Evolutionary conservation across 352 stramenopile species (phyloP), one percentile per base, ranked within the genome.

Genomic region (Elongisporangium anandrum): DNA sequence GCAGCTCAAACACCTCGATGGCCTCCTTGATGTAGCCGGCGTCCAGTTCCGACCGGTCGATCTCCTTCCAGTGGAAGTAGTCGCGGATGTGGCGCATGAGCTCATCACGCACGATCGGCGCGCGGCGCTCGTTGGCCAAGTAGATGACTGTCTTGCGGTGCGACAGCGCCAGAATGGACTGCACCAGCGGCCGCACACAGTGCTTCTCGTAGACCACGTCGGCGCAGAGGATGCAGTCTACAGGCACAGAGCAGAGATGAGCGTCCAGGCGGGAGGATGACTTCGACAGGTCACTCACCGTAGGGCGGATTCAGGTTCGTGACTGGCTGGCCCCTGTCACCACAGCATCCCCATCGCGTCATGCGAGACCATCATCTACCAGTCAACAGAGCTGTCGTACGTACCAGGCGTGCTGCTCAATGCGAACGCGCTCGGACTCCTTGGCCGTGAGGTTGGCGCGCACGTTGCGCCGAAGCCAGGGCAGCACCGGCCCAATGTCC

Each of bases 171-270:
- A 94, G 57, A 52, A 94, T 73, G 23, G 81, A 92, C 70, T 94
- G 80, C 63, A 94, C 73, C 21, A 94, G 54, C 26, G 85, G 85
- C 29, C 80, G 77, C 52, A 94, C 80, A 24, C 74, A 86, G 16
- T 77, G 74, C 50, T 89, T 91, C 60, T 94, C 85, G 63, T 92
- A 94, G 53, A 94, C 68, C 24, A 92, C 81, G 60, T 94, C 85
- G 0, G 85, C 85, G 64, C 81, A 91, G 58, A 94, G 59, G 53
- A 94, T 82, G 48, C 80, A 89, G 65, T 94, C 85, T 75, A 20
- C 19, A 24, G 50, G 20, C 12, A 3, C 15, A 50, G n/a, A 19
- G 23, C n/a, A 20, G 7, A 9, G 7, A 12, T 45, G 34, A 45
- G 12, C 34, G 19, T 26, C 49, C n/a, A 39, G 38, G 38, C 24